These are phyloP conservation scores for Coemansia sp. DNA, from an alignment of 192 early-diverging fungal species.

Conservation along the genomic window DNA sequence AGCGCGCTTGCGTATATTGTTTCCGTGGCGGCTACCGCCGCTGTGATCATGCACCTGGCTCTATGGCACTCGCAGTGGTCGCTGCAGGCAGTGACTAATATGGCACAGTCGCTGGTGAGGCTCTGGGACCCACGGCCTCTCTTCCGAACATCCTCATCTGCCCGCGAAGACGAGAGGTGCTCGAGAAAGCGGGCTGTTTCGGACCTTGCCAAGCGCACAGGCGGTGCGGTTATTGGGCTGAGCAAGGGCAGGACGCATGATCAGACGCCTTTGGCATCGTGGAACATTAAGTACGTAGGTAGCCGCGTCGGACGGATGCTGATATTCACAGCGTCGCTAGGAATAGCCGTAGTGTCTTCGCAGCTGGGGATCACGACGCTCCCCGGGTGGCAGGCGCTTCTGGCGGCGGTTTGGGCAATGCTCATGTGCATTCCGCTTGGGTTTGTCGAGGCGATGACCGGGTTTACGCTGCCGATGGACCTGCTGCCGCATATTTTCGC, in stretches of 20 bases:
- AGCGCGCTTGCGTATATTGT: slow-evolving; percentile 47
- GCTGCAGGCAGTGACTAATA: slow-evolving; percentile 17
- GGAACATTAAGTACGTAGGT: slow-evolving; percentile 17
- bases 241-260: not conserved
- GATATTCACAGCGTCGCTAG: slow-evolving; percentile 34
- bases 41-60: slow-evolving; percentile 36
- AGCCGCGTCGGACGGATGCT: slow-evolving; percentile 32
- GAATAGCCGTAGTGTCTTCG: slow-evolving; percentile 35
- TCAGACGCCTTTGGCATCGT: too few relatives aligned
- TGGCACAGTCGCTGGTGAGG: slow-evolving; percentile 23
- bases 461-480: slow-evolving; percentile 49
- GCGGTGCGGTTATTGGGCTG: not conserved
- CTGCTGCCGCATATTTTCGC: slow-evolving; percentile 46
- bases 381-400: slow-evolving; percentile 43
- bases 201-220: not conserved
- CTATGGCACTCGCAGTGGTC: slow-evolving; percentile 49
- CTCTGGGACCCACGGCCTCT: slow-evolving; percentile 44
- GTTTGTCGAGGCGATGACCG: slow-evolving; percentile 46
- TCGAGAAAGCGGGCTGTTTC: not conserved
- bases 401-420: slow-evolving; percentile 40
- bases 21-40: slow-evolving; percentile 45
- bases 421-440: slow-evolving; percentile 41
- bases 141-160: not conserved
- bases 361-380: slow-evolving; percentile 41
- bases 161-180: too few relatives aligned